Conservation (phyloP, 805 yeast species). For the Candida adriatica region DNA sequence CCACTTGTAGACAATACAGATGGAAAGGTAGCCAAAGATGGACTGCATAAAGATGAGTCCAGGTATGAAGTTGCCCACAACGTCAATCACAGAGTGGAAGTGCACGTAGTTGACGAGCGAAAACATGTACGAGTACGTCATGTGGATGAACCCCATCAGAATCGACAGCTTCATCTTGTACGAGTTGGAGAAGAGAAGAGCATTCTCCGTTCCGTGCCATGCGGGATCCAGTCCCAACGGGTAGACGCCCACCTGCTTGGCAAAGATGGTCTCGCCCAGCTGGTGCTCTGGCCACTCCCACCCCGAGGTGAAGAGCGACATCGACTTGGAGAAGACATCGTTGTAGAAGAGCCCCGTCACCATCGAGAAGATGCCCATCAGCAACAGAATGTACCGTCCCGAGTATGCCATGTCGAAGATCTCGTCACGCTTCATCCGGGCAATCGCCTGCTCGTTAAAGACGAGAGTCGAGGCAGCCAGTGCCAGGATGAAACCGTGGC, state of each 20-base stretch:
- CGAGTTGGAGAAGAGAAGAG: conserved; percentile 83
- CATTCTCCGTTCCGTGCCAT: conserved; percentile 98
- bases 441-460: conserved; percentile 64
- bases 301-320: conserved; percentile 80
- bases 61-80: conserved; percentile 89
- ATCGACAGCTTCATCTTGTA: conserved; percentile 96
- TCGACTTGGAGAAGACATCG: conserved; percentile 86
- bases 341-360: conserved; percentile 93
- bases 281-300: conserved; percentile 83
- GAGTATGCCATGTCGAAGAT: conserved; percentile 93
- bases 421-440: conserved; percentile 72
- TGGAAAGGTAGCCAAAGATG: conserved; percentile 85
- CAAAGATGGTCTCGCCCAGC: conserved; percentile 64
- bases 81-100: conserved; percentile 68
- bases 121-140: conserved; percentile 84
- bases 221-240: conserved; percentile 84
- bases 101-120: conserved; percentile 73
- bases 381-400: conserved; percentile 83
- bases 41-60: conserved; percentile 94
- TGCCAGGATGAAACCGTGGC: conserved; percentile 85
- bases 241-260: conserved; percentile 62
- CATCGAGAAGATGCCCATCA: conserved; percentile 95
- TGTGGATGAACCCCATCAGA: conserved; percentile 89
- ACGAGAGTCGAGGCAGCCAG: conserved; percentile 69
- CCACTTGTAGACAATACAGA: conserved; percentile 92